These are phyloP conservation scores for Candida sakaeoensis DNA, from an alignment of 805 yeast genomes.

Conservation along the genomic window DNA sequence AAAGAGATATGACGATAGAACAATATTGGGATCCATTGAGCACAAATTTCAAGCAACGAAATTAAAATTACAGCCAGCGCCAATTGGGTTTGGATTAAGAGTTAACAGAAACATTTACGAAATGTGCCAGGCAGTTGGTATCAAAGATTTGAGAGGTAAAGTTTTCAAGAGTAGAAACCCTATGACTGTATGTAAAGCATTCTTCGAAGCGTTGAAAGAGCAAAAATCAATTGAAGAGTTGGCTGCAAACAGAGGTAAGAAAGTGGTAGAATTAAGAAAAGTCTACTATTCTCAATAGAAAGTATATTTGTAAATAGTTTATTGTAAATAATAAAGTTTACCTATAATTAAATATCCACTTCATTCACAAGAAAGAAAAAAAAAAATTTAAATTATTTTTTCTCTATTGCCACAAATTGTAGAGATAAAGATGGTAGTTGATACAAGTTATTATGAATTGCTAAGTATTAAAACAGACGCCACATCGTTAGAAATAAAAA, in stretches of 20 bases:
- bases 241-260: conserved; percentile 91
- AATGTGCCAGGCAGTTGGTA: conserved; percentile 89
- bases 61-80: conserved; percentile 77
- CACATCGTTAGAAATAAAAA: conserved; percentile 41
- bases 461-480: conserved; percentile 32
- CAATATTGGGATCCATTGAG: conserved; percentile 80
- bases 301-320: conserved; percentile 1
- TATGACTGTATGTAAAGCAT: conserved; percentile 90
- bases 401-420: conserved; percentile 5
- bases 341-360: not conserved
- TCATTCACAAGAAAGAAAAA: not conserved
- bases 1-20: conserved; percentile 87
- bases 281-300: conserved; percentile 65
- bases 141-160: conserved; percentile 88
- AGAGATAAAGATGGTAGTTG: conserved; percentile 36
- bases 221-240: conserved; percentile 83
- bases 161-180: conserved; percentile 89
- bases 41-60: conserved; percentile 85
- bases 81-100: conserved; percentile 90
- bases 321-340: not conserved
- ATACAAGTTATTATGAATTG: conserved; percentile 41
- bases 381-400: too few species aligned
- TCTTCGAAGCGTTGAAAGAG: conserved; percentile 76
- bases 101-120: conserved; percentile 88
- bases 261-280: conserved; percentile 87